Evolutionary conservation across 345 rosid species (phyloP).

Genomic region (Murraya koenigii): DNA sequence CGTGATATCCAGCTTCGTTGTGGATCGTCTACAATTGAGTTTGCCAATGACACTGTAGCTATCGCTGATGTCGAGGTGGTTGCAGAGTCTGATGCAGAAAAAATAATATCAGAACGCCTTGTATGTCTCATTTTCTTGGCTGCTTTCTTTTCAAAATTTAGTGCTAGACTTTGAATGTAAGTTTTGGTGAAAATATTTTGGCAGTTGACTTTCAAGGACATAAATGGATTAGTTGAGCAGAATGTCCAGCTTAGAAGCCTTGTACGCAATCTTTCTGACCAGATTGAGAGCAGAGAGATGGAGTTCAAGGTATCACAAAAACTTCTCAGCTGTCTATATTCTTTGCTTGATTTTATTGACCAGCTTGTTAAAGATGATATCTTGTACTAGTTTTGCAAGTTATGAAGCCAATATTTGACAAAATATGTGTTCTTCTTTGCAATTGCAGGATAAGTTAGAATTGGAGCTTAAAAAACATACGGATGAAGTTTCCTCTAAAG

Average conservation of each 20-base stretch:
- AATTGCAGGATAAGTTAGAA: constrained; percentile 65
- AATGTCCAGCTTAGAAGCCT: constrained; percentile 91
- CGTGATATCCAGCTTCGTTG: constrained; percentile 88
- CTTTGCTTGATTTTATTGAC: constrained; percentile 11
- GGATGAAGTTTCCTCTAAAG: constrained; percentile 84
- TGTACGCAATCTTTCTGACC: constrained; percentile 76
- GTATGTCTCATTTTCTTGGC: constrained; percentile 37
- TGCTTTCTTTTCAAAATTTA: constrained; percentile 4
- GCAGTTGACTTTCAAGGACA: constrained; percentile 89
- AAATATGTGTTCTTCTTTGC: neutral
- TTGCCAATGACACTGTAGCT: constrained; percentile 36
- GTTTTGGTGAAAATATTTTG: constrained; percentile 27
- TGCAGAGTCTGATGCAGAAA: constrained; percentile 59
- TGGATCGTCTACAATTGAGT: constrained; percentile 54
- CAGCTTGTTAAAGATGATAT: neutral
- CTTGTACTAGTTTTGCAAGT: neutral
- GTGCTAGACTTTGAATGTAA: constrained; percentile 10
- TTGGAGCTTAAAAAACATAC: constrained; percentile 62
- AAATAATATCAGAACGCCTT: constrained; percentile 69
- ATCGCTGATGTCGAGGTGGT: constrained; percentile 44
- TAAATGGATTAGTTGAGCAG: constrained; percentile 93
- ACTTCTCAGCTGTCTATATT: constrained; percentile 1
- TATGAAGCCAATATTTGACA: neutral
- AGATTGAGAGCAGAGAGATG: constrained; percentile 64
- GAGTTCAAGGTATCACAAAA: constrained; percentile 68